These are phyloP conservation scores for Fusarium sp. DNA, from an alignment of 2,329 filamentous ascomycete genomes.

Conservation along the genomic window DNA sequence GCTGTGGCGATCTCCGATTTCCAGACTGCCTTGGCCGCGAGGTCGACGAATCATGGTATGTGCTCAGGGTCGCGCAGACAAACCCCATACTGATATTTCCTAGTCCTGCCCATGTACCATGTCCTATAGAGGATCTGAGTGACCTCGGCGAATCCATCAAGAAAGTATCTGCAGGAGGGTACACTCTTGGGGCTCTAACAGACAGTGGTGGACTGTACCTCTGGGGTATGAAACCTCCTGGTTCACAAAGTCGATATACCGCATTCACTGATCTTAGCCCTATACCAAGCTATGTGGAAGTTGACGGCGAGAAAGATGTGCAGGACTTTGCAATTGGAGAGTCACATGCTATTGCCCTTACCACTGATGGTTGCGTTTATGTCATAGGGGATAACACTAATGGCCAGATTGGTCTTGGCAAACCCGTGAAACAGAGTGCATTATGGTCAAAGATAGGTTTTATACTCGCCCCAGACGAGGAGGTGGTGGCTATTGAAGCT, in stretches of 20 bases:
- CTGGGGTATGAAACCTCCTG: slow-evolving; percentile 61
- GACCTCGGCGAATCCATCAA: slow-evolving; percentile 63
- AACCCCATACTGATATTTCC: slow-evolving; percentile 10
- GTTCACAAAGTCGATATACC: slow-evolving; percentile 47
- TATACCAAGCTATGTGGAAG: slow-evolving; percentile 58
- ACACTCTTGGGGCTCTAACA: slow-evolving; percentile 68
- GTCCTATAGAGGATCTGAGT: slow-evolving; percentile 59
- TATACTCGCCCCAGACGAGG: slow-evolving; percentile 39
- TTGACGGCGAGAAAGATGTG: slow-evolving; percentile 63
- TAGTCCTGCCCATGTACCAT: slow-evolving; percentile 60
- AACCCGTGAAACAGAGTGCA: slow-evolving; percentile 18
- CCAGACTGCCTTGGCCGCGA: slow-evolving; percentile 66
- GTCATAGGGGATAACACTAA: slow-evolving; percentile 67
- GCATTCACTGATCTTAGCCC: slow-evolving; percentile 47
- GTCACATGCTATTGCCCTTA: slow-evolving; percentile 67
- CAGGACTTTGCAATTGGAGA: slow-evolving; percentile 68
- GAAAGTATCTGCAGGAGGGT: slow-evolving; percentile 67
- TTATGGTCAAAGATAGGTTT: slow-evolving; percentile 55
- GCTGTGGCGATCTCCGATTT: slow-evolving; percentile 70
- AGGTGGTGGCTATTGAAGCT: slow-evolving; percentile 58
- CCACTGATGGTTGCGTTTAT: slow-evolving; percentile 61
- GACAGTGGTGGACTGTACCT: slow-evolving; percentile 67
- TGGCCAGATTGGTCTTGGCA: slow-evolving; percentile 67
- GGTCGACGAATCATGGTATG: slow-evolving; percentile 52
- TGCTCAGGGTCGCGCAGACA: neutral